These are phyloP conservation scores for Aspergillus sojae DNA, from an alignment of 2,329 filamentous ascomycete genomes.

Conservation along the genomic window DNA sequence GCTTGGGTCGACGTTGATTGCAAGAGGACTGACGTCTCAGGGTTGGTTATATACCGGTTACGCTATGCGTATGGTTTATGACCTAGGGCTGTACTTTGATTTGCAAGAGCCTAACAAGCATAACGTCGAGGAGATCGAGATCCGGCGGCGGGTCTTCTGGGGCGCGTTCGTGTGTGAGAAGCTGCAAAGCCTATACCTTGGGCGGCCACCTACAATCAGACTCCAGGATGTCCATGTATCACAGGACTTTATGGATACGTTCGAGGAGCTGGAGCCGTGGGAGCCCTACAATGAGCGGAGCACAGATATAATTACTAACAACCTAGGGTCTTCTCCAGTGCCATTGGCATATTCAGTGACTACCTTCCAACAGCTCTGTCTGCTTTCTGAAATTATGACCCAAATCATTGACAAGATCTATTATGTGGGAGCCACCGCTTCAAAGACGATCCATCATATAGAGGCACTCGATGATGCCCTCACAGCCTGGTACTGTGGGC, in stretches of 20 bases:
- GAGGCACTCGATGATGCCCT: too few species aligned
- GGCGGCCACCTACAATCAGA: not conserved
- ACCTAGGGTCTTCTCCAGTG: too few species aligned
- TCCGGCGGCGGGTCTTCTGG: constrained; percentile 38
- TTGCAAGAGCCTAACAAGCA: not conserved
- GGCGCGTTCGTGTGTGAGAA: constrained; percentile 47
- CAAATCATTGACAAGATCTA: too few species aligned
- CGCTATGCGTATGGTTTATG: not conserved
- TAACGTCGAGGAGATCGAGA: constrained; percentile 30
- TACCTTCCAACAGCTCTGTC: too few species aligned
- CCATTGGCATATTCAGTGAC: too few species aligned
- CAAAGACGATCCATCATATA: too few species aligned
- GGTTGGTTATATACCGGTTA: constrained; percentile 18
- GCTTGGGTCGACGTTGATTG: too few species aligned
- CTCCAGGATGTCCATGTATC: not conserved
- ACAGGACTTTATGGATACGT: not conserved
- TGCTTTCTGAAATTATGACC: too few species aligned
- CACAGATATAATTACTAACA: too few species aligned
- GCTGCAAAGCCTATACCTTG: constrained; percentile 5
- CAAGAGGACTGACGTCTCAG: too few species aligned
- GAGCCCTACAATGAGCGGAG: not conserved
- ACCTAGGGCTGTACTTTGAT: not conserved
- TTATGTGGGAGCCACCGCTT: too few species aligned
- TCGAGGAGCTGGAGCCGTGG: constrained; percentile 10
- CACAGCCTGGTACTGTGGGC: too few species aligned